Evolutionary conservation across 1,139 yeast species (phyloP).

Genomic region (Yamadazyma triangularis): DNA sequence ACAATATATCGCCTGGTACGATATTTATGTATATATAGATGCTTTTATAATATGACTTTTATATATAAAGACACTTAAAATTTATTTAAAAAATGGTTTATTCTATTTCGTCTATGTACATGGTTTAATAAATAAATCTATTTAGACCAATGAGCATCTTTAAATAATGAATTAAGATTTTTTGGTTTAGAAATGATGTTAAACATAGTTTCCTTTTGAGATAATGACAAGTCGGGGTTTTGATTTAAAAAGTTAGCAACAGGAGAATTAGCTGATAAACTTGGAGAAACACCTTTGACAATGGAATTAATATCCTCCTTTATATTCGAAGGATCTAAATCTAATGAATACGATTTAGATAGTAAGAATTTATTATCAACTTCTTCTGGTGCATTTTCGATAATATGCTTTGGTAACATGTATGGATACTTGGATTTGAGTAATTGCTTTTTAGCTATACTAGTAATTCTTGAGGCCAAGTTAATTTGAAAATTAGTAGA

Average conservation of each 20-base stretch:
- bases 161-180: conserved; percentile 17
- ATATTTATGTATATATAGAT: not conserved
- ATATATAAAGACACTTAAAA: no score
- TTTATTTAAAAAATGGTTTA: no score
- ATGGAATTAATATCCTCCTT: conserved; percentile 25
- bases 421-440: conserved; percentile 41
- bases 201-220: conserved; percentile 25
- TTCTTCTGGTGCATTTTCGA: conserved; percentile 23
- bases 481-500: conserved; percentile 27
- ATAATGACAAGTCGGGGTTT: conserved; percentile 27
- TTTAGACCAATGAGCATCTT: conserved; percentile 29
- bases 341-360: conserved; percentile 24
- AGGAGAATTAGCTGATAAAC: conserved; percentile 6
- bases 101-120: conserved; percentile 3
- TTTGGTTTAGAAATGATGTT: conserved; percentile 23
- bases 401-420: conserved; percentile 33
- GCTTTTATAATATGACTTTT: no score
- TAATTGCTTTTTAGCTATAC: conserved; percentile 37
- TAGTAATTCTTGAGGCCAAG: conserved; percentile 35
- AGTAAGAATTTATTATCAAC: conserved; percentile 28
- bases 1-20: not conserved
- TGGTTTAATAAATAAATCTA: conserved; percentile 4
- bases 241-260: conserved; percentile 19
- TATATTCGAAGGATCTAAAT: conserved; percentile 21
- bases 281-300: conserved; percentile 28